Percentiles rank a stretch among this genome's conserved stretches.
Evolutionary conservation across 805 yeast genomes (phyloP).

Genomic region (Myxozyma monticola): DNA sequence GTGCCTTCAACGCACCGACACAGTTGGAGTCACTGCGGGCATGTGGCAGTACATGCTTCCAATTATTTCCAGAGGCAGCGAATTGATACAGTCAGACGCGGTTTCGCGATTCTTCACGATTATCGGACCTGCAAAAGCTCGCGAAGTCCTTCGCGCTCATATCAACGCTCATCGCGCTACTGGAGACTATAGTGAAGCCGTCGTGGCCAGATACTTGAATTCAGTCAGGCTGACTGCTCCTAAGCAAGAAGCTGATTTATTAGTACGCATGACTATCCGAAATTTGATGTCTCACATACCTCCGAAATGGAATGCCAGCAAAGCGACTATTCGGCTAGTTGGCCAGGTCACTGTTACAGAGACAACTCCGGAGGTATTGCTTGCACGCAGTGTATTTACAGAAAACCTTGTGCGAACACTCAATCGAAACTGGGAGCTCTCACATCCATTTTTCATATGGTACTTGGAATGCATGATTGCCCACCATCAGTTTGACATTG

Average conservation of each 20-base stretch:
- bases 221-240: not conserved
- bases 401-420: constrained; percentile 1
- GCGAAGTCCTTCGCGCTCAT: constrained; percentile 3
- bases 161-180: constrained; percentile 9
- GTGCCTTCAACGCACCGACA: constrained; percentile 2
- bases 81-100: not conserved
- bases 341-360: constrained; percentile 1
- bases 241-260: not conserved
- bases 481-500: constrained; percentile 7
- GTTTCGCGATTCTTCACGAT: not conserved
- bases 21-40: not conserved
- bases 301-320: not conserved
- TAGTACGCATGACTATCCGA: not conserved
- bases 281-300: constrained; percentile 5
- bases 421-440: not conserved
- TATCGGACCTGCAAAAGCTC: constrained; percentile 1
- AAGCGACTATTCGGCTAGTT: not conserved
- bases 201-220: not conserved
- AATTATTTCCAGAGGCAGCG: not conserved
- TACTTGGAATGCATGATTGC: constrained; percentile 4
- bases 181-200: not conserved
- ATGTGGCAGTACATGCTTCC: constrained; percentile 4
- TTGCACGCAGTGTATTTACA: not conserved
- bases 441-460: constrained; percentile 9
- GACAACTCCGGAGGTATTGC: not conserved